Evolutionary conservation across 345 rosid genomes (phyloP).

Genomic region (Hibiscus trionum): DNA sequence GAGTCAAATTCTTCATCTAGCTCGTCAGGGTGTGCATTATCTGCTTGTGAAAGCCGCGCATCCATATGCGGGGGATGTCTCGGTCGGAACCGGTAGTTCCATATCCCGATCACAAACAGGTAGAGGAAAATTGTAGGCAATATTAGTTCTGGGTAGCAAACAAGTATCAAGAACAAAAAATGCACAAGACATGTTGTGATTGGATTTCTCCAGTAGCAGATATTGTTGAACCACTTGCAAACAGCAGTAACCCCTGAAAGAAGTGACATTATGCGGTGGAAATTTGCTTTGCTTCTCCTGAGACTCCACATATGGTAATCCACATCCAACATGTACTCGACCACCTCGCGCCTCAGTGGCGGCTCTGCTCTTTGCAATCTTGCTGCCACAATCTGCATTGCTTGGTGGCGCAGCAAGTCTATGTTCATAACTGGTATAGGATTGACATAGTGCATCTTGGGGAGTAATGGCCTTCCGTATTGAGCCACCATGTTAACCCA

Average conservation of each 20-base stretch:
- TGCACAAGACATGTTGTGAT: constrained; percentile 72
- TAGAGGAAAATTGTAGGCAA: constrained; percentile 84
- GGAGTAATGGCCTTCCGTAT: constrained; percentile 77
- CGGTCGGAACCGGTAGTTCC: constrained; percentile 84
- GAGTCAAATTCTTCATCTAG: constrained; percentile 92
- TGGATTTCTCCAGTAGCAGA: constrained; percentile 88
- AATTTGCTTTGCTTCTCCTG: constrained; percentile 93
- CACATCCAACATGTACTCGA: constrained; percentile 93
- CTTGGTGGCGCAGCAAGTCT: constrained; percentile 76
- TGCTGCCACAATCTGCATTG: constrained; percentile 72
- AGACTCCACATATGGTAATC: constrained; percentile 88
- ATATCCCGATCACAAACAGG: constrained; percentile 82
- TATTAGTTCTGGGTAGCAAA: constrained; percentile 82
- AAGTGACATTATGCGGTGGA: constrained; percentile 68
- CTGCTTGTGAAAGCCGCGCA: constrained; percentile 72
- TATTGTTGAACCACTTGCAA: constrained; percentile 69
- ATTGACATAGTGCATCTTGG: constrained; percentile 84
- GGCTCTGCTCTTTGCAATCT: constrained; percentile 87
- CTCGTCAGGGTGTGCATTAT: constrained; percentile 63
- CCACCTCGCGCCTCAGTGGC: constrained; percentile 70
- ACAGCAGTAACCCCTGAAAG: constrained; percentile 54
- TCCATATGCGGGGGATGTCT: constrained; percentile 94
- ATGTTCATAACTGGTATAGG: constrained; percentile 72
- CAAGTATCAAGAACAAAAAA: constrained; percentile 70
- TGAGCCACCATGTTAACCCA: constrained; percentile 83